phyloP scores from a whole-genome alignment of 192 early-diverging fungal species.

The Podila epicladia region DNA sequence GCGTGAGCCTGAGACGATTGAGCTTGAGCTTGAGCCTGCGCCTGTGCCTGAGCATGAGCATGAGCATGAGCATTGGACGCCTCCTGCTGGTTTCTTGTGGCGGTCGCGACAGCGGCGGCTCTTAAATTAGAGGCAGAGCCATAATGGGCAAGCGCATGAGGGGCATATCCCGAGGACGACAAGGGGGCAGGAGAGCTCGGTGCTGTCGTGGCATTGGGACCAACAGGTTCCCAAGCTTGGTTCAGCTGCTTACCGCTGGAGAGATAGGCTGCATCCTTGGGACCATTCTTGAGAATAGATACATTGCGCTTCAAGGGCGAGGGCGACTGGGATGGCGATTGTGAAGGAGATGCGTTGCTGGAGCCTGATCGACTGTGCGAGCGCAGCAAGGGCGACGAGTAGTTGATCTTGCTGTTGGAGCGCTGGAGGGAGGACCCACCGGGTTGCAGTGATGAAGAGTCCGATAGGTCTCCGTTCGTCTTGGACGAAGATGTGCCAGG shows the following conservation, averaged over 20 bases:
- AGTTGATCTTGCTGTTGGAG: conserved; percentile 37
- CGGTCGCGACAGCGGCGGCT: conserved; percentile 23
- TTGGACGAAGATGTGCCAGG: not conserved
- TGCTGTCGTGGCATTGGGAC: conserved; percentile 11
- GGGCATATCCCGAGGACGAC: conserved; percentile 3
- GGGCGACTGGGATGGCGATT: conserved; percentile 12
- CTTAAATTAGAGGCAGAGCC: conserved; percentile 41
- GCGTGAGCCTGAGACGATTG: conserved; percentile 1
- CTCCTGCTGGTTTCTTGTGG: not conserved
- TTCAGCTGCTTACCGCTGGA: conserved; percentile 17
- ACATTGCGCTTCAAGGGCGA: conserved; percentile 26
- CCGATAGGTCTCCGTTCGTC: not conserved
- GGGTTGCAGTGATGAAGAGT: not conserved
- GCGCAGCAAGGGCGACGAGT: conserved; percentile 34
- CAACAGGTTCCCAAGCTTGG: conserved; percentile 38
- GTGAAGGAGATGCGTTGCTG: conserved; percentile 3
- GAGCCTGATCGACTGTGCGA: conserved; percentile 43
- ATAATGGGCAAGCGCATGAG: conserved; percentile 18
- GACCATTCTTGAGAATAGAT: conserved; percentile 47
- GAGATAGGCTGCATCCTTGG: conserved; percentile 48
- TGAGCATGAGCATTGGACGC: not conserved
- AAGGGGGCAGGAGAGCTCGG: not conserved
- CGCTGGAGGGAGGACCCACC: conserved; percentile 17
- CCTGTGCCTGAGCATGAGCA: not conserved
- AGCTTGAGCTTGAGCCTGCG: not conserved